Conservation (phyloP, 345 rosid species). For the Rhodomyrtus tomentosa region DNA sequence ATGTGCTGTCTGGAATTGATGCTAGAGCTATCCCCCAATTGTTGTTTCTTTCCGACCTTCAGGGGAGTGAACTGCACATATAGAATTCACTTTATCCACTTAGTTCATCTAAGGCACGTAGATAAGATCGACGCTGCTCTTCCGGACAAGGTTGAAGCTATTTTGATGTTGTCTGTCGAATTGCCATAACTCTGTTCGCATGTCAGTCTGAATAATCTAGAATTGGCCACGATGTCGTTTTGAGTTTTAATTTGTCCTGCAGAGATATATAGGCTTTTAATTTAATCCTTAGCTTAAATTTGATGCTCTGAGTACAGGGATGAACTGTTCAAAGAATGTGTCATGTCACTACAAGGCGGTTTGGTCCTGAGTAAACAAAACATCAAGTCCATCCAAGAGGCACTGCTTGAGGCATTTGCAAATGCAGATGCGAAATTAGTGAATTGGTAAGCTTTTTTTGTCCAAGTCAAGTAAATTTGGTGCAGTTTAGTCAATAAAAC, state of each 20-base stretch:
- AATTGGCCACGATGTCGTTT: not conserved
- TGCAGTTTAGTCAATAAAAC: not conserved
- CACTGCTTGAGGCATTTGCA: constrained; percentile 52
- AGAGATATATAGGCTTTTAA: not conserved
- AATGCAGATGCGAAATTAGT: constrained; percentile 55
- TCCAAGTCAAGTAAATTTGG: not conserved
- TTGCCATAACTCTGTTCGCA: not conserved
- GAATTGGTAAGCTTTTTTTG: constrained; percentile 32
- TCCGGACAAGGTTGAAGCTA: not conserved
- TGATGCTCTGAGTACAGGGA: constrained; percentile 36
- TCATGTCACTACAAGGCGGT: constrained; percentile 63
- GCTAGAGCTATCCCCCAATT: not conserved
- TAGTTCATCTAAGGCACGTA: not conserved
- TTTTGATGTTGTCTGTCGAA: not conserved
- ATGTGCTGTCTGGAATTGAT: not conserved
- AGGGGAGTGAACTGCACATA: not conserved
- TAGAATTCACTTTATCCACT: not conserved
- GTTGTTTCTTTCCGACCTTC: not conserved
- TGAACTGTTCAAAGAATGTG: constrained; percentile 79
- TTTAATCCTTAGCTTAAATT: not conserved
- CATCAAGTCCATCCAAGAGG: constrained; percentile 27
- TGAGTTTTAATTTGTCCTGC: not conserved
- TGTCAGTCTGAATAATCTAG: not conserved
- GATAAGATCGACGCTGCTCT: not conserved
- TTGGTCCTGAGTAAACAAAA: constrained; percentile 51